Evolutionary conservation across 2,329 filamentous ascomycete genomes (phyloP).

Genomic region (Penicillium sp.): DNA sequence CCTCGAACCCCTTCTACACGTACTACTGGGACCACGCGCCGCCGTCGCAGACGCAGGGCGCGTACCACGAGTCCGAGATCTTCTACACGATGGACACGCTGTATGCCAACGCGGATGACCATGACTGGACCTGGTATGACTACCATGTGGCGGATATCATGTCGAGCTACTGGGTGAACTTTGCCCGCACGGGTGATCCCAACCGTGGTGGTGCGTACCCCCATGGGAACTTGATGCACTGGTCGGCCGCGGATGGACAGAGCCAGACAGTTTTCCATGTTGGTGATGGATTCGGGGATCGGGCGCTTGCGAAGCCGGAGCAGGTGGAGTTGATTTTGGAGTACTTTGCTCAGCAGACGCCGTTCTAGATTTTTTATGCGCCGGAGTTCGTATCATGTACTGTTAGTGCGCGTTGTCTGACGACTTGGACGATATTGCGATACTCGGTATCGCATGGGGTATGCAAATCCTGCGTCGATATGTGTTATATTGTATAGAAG

Average conservation of each 20-base stretch:
- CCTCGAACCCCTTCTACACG: constrained; percentile 37
- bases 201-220: constrained; percentile 27
- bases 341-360: constrained; percentile 3
- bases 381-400: too few species aligned
- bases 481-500: too few species aligned
- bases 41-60: constrained; percentile 40
- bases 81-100: constrained; percentile 45
- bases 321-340: constrained; percentile 2
- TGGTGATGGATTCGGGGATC: background rate
- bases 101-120: constrained; percentile 33
- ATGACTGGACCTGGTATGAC: constrained; percentile 19
- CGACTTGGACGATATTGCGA: too few species aligned
- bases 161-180: constrained; percentile 43
- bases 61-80: constrained; percentile 46
- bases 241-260: constrained; percentile 19
- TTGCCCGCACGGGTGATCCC: constrained; percentile 37
- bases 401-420: too few species aligned
- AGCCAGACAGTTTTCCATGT: constrained; percentile 6
- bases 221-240: constrained; percentile 17
- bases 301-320: background rate
- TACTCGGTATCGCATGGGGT: too few species aligned
- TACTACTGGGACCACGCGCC: constrained; percentile 46
- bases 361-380: background rate
- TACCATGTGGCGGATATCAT: constrained; percentile 29
- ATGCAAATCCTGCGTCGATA: too few species aligned